These are phyloP conservation scores for Wickerhamiella domercqiae DNA, from an alignment of 805 yeast genomes.

Conservation along the genomic window DNA sequence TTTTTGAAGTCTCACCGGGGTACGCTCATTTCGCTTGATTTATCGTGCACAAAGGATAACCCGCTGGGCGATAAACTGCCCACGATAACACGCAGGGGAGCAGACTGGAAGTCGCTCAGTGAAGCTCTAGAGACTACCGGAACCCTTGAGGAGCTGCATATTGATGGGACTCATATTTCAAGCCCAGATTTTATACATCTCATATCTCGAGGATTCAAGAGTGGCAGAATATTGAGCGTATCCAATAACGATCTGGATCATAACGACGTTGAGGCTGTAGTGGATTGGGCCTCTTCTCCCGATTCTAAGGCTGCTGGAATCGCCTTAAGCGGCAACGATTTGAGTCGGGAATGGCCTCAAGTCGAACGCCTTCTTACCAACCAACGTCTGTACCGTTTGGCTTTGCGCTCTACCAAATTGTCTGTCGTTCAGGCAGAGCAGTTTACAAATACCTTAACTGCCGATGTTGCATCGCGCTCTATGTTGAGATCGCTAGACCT, in stretches of 20 bases:
- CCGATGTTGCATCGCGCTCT: constrained; percentile 36
- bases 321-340: constrained; percentile 73
- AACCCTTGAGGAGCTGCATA: constrained; percentile 62
- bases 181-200: constrained; percentile 37
- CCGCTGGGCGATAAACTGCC: constrained; percentile 11
- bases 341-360: constrained; percentile 18
- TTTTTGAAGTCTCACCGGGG: constrained; percentile 45
- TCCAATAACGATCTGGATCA: constrained; percentile 55
- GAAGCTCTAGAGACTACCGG: constrained; percentile 54
- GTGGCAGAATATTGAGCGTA: constrained; percentile 53
- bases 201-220: constrained; percentile 40
- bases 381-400: constrained; percentile 45
- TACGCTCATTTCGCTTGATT: constrained; percentile 17
- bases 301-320: constrained; percentile 43
- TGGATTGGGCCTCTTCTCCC: constrained; percentile 39
- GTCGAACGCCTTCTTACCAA: constrained; percentile 18
- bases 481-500: constrained; percentile 58
- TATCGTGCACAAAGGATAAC: constrained; percentile 18
- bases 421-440: constrained; percentile 7
- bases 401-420: constrained; percentile 22
- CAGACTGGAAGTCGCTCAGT: constrained; percentile 71
- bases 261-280: constrained; percentile 41
- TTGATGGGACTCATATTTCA: constrained; percentile 58
- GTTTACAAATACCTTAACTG: constrained; percentile 22
- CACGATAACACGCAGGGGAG: constrained; percentile 40